Percentiles rank a stretch among this genome's conserved stretches.
phyloP scores from a whole-genome alignment of 805 yeast species.

The Yarrowia sp. region DNA sequence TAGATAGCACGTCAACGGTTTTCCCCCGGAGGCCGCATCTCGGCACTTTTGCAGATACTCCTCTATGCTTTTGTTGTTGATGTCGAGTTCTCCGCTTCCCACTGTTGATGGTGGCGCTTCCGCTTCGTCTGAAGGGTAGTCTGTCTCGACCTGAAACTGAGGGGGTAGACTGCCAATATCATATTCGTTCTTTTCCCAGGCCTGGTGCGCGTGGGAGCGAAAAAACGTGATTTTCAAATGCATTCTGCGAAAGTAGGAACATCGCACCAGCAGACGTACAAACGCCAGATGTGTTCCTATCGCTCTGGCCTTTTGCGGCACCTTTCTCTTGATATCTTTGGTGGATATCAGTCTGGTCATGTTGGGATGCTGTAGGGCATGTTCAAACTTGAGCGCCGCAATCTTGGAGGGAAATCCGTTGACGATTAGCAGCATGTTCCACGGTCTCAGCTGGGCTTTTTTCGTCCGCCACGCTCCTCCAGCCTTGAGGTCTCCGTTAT shows the following conservation, averaged over 20 bases:
- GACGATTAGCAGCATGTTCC: conserved; percentile 64
- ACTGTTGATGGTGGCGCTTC: conserved; percentile 2
- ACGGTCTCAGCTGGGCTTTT: conserved; percentile 57
- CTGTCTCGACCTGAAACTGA: conserved; percentile 22
- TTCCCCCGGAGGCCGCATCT: neutral
- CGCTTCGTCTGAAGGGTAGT: conserved; percentile 5
- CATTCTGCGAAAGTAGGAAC: conserved; percentile 31
- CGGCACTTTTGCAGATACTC: neutral
- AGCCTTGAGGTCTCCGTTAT: conserved; percentile 59
- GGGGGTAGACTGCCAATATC: conserved; percentile 27
- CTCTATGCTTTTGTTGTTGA: conserved; percentile 27
- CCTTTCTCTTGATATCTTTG: conserved; percentile 41
- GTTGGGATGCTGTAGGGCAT: conserved; percentile 76
- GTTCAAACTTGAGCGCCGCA: conserved; percentile 75
- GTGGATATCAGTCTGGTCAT: conserved; percentile 56
- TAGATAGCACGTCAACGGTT: neutral
- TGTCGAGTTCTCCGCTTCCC: conserved; percentile 26
- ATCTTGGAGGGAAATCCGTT: conserved; percentile 69
- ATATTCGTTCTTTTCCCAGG: conserved; percentile 35
- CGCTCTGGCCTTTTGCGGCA: conserved; percentile 24
- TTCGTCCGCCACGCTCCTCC: conserved; percentile 75
- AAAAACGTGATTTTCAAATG: conserved; percentile 35
- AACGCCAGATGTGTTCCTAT: conserved; percentile 34
- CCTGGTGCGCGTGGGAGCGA: conserved; percentile 30
- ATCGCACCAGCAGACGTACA: conserved; percentile 33